Conservation (phyloP, 768 basidiomycete species). For the Artomyces pyxidatus region DNA sequence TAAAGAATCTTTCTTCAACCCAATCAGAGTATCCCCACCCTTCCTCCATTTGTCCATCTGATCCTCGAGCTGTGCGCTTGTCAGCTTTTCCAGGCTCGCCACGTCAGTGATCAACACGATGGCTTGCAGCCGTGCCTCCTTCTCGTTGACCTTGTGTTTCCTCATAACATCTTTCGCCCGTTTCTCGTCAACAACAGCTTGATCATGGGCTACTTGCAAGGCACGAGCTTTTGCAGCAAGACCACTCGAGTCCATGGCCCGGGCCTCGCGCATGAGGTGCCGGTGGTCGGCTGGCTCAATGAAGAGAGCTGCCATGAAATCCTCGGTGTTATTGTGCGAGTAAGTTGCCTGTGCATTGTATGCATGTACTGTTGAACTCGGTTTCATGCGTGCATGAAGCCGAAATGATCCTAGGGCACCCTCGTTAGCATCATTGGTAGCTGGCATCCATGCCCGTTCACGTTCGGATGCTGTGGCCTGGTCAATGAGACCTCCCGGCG, state of each 20-base stretch:
- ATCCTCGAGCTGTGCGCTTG: background rate
- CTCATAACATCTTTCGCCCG: background rate
- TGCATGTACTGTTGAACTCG: background rate
- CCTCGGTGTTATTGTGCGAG: background rate
- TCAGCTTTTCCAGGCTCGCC: background rate
- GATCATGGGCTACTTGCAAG: background rate
- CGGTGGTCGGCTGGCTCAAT: background rate
- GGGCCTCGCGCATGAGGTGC: background rate
- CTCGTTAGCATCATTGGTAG: constrained; percentile 19
- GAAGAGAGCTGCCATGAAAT: background rate
- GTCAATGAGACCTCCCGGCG: constrained; percentile 8
- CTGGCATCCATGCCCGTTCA: constrained; percentile 8
- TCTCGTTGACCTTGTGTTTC: background rate
- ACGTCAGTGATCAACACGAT: background rate
- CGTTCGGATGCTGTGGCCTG: background rate
- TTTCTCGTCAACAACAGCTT: background rate
- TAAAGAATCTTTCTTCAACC: background rate
- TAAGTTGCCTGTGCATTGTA: background rate
- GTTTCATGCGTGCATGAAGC: background rate
- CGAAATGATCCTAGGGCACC: constrained; percentile 10
- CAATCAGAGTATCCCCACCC: background rate
- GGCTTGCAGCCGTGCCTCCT: background rate
- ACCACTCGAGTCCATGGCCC: background rate
- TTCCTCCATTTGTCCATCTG: background rate
- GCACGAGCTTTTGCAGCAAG: background rate